Percentiles rank a stretch among this genome's conserved stretches.
Evolutionary conservation across 2,329 filamentous ascomycete species (phyloP).

Genomic region (Cladosporium sphaerospermum): DNA sequence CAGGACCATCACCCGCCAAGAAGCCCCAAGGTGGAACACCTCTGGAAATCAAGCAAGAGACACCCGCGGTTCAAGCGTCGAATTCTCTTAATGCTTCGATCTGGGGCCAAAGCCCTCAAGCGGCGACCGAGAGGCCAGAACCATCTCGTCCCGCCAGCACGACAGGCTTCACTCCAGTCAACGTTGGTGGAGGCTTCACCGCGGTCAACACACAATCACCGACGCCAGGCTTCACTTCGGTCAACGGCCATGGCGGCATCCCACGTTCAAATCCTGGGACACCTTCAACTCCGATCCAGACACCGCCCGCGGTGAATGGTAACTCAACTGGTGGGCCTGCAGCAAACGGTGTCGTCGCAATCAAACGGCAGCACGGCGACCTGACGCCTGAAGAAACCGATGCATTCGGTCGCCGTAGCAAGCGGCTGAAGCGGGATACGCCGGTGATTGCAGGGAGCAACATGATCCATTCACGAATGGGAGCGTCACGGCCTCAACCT

Average conservation of each 20-base stretch:
- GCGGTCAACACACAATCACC: constrained; percentile 53
- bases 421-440: constrained; percentile 76
- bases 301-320: constrained; percentile 38
- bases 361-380: constrained; percentile 67
- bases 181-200: constrained; percentile 52
- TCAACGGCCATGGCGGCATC: constrained; percentile 48
- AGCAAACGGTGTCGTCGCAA: constrained; percentile 23
- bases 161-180: constrained; percentile 68
- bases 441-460: constrained; percentile 93
- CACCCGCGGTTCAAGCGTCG: constrained; percentile 57
- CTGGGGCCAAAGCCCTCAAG: constrained; percentile 28
- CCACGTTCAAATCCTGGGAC: constrained; percentile 20
- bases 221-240: constrained; percentile 47
- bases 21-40: constrained; percentile 45
- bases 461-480: constrained; percentile 88
- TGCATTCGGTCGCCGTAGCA: constrained; percentile 64
- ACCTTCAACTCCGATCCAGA: constrained; percentile 42
- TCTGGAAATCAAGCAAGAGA: constrained; percentile 49
- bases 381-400: constrained; percentile 37
- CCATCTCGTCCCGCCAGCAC: constrained; percentile 49
- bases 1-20: constrained; percentile 67
- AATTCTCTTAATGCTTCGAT: constrained; percentile 52
- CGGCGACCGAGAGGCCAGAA: constrained; percentile 24
- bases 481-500: constrained; percentile 57
- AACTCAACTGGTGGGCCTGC: constrained; percentile 20